Percentiles rank a stretch among this genome's conserved stretches.
These are phyloP conservation scores for Dactylorhiza incarnata DNA, from an alignment of 106 monocot species.

Conservation along the genomic window DNA sequence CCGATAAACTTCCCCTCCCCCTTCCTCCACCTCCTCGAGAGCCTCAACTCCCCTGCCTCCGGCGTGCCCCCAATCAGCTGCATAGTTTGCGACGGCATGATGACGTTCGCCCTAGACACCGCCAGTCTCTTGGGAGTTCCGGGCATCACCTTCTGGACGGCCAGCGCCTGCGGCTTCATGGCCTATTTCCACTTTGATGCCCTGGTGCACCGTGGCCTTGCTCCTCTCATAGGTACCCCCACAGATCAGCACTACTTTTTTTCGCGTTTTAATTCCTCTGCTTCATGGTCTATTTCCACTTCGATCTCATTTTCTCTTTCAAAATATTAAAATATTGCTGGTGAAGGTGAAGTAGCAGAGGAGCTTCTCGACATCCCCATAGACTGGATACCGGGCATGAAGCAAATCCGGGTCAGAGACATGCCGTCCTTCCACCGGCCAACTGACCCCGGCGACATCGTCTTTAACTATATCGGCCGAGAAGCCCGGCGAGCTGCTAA, in stretches of 20 bases:
- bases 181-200: slow-evolving; percentile 7
- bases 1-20: not conserved
- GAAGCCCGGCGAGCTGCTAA: not conserved
- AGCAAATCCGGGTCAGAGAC: slow-evolving; percentile 32
- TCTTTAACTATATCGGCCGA: slow-evolving; percentile 15
- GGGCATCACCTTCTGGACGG: slow-evolving; percentile 10
- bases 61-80: slow-evolving; percentile 7
- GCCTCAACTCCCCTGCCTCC: not conserved
- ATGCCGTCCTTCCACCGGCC: slow-evolving; percentile 32
- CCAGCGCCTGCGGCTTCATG: slow-evolving; percentile 19
- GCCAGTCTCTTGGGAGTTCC: slow-evolving; percentile 4
- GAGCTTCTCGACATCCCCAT: slow-evolving; percentile 32
- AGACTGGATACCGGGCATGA: slow-evolving; percentile 38
- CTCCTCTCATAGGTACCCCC: slow-evolving; percentile 16
- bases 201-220: not conserved
- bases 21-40: slow-evolving; percentile 7
- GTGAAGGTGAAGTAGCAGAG: slow-evolving; percentile 17
- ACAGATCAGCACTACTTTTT: too few relatives aligned
- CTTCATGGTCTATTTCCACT: too few relatives aligned
- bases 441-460: slow-evolving; percentile 18
- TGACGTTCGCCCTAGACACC: slow-evolving; percentile 11
- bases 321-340: not conserved
- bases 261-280: too few relatives aligned
- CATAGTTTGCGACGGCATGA: slow-evolving; percentile 18
- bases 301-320: too few relatives aligned